phyloP scores from a whole-genome alignment of 2,329 filamentous ascomycete species.

The Dactylellina haptotyla region DNA sequence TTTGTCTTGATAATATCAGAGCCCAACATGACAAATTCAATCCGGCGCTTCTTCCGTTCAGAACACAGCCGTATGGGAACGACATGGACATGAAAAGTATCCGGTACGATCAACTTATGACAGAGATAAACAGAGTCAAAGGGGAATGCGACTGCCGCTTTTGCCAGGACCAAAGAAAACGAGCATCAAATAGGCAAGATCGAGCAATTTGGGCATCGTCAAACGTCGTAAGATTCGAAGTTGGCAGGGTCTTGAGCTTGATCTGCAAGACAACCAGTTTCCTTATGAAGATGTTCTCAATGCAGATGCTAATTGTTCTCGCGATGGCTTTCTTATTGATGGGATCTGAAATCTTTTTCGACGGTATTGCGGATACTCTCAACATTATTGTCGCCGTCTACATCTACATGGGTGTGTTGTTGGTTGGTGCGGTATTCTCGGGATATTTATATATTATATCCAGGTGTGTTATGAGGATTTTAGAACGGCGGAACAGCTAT shows the following conservation, averaged over 20 bases:
- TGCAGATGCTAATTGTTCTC: too few species aligned
- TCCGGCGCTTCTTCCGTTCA: neutral
- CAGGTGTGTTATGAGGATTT: neutral
- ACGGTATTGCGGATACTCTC: neutral
- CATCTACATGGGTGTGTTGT: too few species aligned
- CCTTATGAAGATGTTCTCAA: neutral
- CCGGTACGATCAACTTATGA: constrained; percentile 1
- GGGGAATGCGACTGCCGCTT: constrained; percentile 19
- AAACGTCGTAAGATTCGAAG: neutral
- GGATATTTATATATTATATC: neutral
- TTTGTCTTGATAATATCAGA: constrained; percentile 2
- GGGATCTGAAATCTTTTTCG: too few species aligned
- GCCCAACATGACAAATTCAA: constrained; percentile 6
- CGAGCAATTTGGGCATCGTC: neutral
- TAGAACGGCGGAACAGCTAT: neutral
- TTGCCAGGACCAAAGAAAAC: constrained; percentile 7
- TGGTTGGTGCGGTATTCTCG: neutral
- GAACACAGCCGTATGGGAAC: neutral
- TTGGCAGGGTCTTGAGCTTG: neutral
- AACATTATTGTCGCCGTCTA: neutral
- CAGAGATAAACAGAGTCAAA: constrained; percentile 5
- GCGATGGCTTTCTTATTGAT: too few species aligned
- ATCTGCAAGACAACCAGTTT: too few species aligned
- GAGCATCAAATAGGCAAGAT: neutral
- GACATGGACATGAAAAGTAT: neutral